Percentiles rank a stretch among this genome's conserved stretches.
Conservation (phyloP, 164 flowering plant genomes). For the Liquidambar formosana region DNA sequence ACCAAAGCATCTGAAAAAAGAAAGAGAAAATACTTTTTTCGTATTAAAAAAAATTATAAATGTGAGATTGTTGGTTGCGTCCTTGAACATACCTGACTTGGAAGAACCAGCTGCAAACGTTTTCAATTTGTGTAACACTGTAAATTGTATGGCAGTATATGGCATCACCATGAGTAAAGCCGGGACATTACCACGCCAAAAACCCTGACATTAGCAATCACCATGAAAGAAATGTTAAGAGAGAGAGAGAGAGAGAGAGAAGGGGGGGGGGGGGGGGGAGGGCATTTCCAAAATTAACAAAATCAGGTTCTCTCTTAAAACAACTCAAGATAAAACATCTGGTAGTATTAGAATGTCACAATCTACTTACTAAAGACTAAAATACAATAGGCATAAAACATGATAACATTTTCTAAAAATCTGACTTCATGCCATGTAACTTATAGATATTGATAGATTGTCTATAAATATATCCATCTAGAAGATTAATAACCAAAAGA, state of each 20-base stretch:
- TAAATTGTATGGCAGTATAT: slow-evolving; percentile 88
- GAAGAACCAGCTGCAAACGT: slow-evolving; percentile 88
- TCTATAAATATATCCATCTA: background rate
- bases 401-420: background rate
- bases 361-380: background rate
- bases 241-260: too few relatives aligned
- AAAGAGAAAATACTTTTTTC: too few relatives aligned
- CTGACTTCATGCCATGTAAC: background rate
- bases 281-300: background rate
- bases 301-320: background rate
- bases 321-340: background rate
- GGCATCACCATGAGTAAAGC: slow-evolving; percentile 99
- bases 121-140: slow-evolving; percentile 80
- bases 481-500: background rate
- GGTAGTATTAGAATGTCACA: background rate
- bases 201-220: slow-evolving; percentile 56
- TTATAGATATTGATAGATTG: background rate
- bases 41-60: background rate
- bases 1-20: too few relatives aligned
- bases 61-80: background rate
- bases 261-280: too few relatives aligned
- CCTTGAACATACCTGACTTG: slow-evolving; percentile 59
- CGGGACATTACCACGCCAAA: slow-evolving; percentile 99
- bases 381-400: background rate
- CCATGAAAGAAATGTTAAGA: background rate